Evolutionary conservation across 2,329 filamentous ascomycete genomes (phyloP), one percentile per base, ranked within the genome.

Genomic region (Fusarium sp.): DNA sequence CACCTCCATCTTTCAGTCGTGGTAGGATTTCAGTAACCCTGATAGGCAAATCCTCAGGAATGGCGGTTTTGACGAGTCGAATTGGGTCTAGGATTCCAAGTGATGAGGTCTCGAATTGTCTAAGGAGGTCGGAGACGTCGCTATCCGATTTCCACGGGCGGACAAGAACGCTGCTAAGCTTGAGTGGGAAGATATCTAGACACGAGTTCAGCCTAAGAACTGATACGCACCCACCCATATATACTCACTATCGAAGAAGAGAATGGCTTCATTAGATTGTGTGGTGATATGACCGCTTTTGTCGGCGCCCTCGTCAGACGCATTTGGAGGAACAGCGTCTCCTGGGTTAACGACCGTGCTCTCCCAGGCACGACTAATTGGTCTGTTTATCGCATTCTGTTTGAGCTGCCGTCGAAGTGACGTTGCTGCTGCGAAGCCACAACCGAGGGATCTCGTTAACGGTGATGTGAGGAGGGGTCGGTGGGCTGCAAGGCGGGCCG

Each of bases 1-100:
- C 93, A 14, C 96, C 96, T 17, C 96, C 96, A 75, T 99, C 96
- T 73, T 96, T 94, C 27, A 96, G 83, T 5, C 94, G 87, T 1
- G 94, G 94, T 18, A 97, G 78, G 17, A 97, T 90, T 73, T 97
- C 91, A 5, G 89, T 92, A 45, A 97, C 88, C 58, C 90, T 88
- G 46, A 97, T 81, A 2, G 87, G 82, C 3, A 90, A 73, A 11
- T 84, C 84, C 6, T 82, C 77, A 2, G 91, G 91, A 23, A 93
- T 87, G 1, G 89, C 90, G 53, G 85, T 85, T 71, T 84, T 86
- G 48, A 88, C 83, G 17, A 87, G 75, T 43, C 81, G 81, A 39
- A 87, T 81, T 1, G 87, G 85, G 56, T 88, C 83, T 46, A 85
- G 74, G 29, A 83, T 75, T 9, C 83, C 82, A n/a, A 86, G 66